Percentiles rank a stretch among this genome's conserved stretches.
Conservation (phyloP, 83 land plant species). For the Thuja plicata region DNA sequence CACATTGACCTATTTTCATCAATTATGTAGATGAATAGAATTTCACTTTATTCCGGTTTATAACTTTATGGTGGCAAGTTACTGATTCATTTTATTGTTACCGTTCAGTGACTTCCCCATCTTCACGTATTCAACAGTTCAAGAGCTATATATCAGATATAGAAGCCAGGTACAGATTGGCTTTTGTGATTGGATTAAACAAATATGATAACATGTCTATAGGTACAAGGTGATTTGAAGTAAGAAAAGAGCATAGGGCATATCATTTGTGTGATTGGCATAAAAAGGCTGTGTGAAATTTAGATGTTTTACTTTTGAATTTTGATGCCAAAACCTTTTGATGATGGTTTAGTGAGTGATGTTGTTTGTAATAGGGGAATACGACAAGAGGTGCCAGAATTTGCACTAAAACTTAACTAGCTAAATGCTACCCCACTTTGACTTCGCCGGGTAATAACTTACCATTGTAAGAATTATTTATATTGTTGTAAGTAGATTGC, state of each 20-base stretch:
- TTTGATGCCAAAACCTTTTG: too few relatives aligned
- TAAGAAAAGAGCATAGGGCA: not conserved
- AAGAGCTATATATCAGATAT: slow-evolving; percentile 75
- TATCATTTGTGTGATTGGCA: not conserved
- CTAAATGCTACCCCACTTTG: slow-evolving; percentile 85
- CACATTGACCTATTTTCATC: not conserved
- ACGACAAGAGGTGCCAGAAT: slow-evolving; percentile 80
- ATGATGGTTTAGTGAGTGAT: not conserved
- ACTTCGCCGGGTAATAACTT: slow-evolving; percentile 64
- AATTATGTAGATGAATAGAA: not conserved
- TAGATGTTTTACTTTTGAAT: not conserved
- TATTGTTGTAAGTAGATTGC: too few relatives aligned
- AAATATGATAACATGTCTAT: not conserved
- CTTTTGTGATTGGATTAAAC: not conserved
- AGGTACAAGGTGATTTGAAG: not conserved
- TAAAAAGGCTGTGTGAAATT: not conserved
- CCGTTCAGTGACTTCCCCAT: slow-evolving; percentile 37
- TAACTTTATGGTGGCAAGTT: not conserved
- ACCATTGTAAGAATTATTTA: too few relatives aligned
- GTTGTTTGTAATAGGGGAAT: slow-evolving; percentile 40
- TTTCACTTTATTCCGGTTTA: not conserved
- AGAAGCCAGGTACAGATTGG: slow-evolving; percentile 58
- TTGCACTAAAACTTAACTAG: slow-evolving; percentile 92
- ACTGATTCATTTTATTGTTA: slow-evolving; percentile 16
- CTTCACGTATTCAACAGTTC: slow-evolving; percentile 60